Evolutionary conservation across 805 yeast species (phyloP).

Genomic region (Komagataella kurtzmanii): DNA sequence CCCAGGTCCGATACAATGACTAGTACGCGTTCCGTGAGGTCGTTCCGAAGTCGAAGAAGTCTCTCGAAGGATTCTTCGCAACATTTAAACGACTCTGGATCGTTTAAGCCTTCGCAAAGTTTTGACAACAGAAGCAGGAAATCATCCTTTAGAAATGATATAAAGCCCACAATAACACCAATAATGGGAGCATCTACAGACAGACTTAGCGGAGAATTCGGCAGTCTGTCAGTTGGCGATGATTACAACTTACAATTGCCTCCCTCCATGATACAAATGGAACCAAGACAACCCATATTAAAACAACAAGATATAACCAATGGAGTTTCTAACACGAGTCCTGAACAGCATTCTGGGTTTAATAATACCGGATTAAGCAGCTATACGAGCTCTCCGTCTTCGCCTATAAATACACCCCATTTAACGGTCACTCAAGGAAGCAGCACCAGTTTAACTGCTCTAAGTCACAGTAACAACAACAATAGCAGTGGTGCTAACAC

Average conservation of each 20-base stretch:
- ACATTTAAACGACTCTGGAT: background rate
- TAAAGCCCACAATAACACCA: background rate
- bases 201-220: background rate
- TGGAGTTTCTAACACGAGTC: background rate
- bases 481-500: slow-evolving; percentile 6
- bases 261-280: slow-evolving; percentile 55
- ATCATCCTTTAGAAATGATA: background rate
- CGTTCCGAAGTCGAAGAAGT: background rate
- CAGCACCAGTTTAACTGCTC: background rate
- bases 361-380: background rate
- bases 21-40: background rate
- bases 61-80: background rate
- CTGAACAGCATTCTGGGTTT: background rate
- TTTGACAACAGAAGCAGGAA: background rate
- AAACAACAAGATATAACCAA: slow-evolving; percentile 27
- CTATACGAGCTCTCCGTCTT: background rate
- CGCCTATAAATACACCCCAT: background rate
- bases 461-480: background rate
- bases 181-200: background rate
- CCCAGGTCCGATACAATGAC: background rate
- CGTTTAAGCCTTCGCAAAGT: background rate
- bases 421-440: background rate
- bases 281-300: slow-evolving; percentile 64
- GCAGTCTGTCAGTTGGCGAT: background rate
- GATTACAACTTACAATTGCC: slow-evolving; percentile 25